A percentile compares a stretch with the other conserved stretches of the same genome.
phyloP scores from a whole-genome alignment of 2,329 filamentous ascomycete species.

The Plenodomus tracheiphilus region DNA sequence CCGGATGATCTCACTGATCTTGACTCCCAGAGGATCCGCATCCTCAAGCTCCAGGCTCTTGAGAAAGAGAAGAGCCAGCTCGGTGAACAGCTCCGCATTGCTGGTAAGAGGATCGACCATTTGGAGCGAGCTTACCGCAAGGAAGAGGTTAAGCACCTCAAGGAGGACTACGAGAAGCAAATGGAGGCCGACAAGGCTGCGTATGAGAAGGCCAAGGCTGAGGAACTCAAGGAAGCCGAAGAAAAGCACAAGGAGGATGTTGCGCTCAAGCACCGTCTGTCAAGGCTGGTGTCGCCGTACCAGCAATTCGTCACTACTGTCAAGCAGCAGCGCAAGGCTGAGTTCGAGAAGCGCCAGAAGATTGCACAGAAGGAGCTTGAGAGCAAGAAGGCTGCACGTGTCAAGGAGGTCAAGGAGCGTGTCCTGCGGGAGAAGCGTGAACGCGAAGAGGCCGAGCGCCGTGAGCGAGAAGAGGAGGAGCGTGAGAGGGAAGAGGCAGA shows the following conservation, averaged over 20 bases:
- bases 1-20: constrained; percentile 73
- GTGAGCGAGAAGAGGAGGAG: constrained; percentile 82
- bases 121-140: constrained; percentile 95
- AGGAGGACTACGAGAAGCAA: constrained; percentile 82
- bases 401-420: constrained; percentile 85
- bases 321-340: constrained; percentile 84
- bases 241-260: constrained; percentile 90
- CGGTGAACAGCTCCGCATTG: constrained; percentile 85
- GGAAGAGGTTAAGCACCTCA: constrained; percentile 91
- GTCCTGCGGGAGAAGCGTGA: constrained; percentile 82
- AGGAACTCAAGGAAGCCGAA: constrained; percentile 80
- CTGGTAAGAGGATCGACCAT: constrained; percentile 94
- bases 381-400: constrained; percentile 83
- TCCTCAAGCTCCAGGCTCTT: constrained; percentile 91
- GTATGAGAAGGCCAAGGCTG: constrained; percentile 76
- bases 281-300: constrained; percentile 80
- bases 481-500: constrained; percentile 78
- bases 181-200: constrained; percentile 75
- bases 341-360: constrained; percentile 93
- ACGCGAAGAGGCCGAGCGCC: constrained; percentile 80
- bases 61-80: constrained; percentile 98
- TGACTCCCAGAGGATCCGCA: constrained; percentile 70
- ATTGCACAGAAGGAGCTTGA: constrained; percentile 92
- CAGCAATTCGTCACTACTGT: constrained; percentile 81
- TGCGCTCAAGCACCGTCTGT: constrained; percentile 89